Evolutionary conservation across 2,329 filamentous ascomycete genomes (phyloP).

Genomic region (Botrytis aclada): DNA sequence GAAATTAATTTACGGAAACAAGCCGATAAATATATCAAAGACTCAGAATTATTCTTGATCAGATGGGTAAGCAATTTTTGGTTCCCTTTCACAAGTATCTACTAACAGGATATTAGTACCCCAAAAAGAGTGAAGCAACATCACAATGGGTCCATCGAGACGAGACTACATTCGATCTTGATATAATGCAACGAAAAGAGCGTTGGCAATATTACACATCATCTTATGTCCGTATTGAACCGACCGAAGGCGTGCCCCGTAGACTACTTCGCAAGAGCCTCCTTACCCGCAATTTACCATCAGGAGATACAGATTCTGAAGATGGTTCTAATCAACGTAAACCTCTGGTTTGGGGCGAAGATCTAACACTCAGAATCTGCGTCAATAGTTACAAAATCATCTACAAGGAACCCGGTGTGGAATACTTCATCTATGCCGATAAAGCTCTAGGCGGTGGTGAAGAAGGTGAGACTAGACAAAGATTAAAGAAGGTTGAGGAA

Average conservation of each 20-base stretch:
- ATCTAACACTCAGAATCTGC: slow-evolving; percentile 69
- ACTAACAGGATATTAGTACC: slow-evolving; percentile 50
- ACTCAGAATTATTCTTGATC: slow-evolving; percentile 86
- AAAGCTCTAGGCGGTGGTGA: slow-evolving; percentile 40
- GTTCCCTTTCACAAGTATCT: slow-evolving; percentile 10
- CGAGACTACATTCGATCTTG: slow-evolving; percentile 77
- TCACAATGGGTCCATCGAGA: slow-evolving; percentile 69
- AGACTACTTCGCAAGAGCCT: slow-evolving; percentile 62
- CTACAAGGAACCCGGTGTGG: slow-evolving; percentile 67
- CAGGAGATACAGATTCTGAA: slow-evolving; percentile 58
- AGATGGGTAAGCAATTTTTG: slow-evolving; percentile 70
- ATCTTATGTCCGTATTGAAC: slow-evolving; percentile 82
- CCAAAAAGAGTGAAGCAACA: slow-evolving; percentile 63
- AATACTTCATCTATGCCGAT: slow-evolving; percentile 63
- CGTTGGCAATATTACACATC: slow-evolving; percentile 96
- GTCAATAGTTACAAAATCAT: slow-evolving; percentile 76
- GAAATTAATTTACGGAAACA: slow-evolving; percentile 90
- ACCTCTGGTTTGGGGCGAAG: slow-evolving; percentile 61
- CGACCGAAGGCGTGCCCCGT: slow-evolving; percentile 74
- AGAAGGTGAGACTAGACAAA: slow-evolving; percentile 35
- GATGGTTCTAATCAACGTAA: slow-evolving; percentile 59
- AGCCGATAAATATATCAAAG: slow-evolving; percentile 88
- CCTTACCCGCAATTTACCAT: slow-evolving; percentile 67
- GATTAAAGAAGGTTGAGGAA: slow-evolving; percentile 38
- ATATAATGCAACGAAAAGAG: slow-evolving; percentile 79